phyloP scores from a whole-genome alignment of 2,329 filamentous ascomycete genomes.

The Lanzia echinophila region DNA sequence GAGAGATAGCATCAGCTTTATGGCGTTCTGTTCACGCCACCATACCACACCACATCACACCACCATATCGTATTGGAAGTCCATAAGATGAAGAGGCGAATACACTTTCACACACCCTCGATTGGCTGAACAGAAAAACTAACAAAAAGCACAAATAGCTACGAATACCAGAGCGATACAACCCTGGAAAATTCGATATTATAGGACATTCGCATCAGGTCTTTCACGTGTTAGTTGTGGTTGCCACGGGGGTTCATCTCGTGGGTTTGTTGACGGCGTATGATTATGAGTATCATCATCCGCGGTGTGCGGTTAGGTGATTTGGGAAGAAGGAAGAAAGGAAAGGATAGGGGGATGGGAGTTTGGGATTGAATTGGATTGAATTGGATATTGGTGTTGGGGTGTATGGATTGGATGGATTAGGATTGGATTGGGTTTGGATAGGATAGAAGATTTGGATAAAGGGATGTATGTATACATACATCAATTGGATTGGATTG shows the following conservation, averaged over 20 bases:
- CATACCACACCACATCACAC: too few species aligned
- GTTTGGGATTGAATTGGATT: too few species aligned
- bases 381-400: too few species aligned
- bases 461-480: too few species aligned
- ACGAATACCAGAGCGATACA: slow-evolving; percentile 16
- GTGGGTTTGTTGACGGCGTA: slow-evolving; percentile 6
- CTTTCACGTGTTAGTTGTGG: slow-evolving; percentile 19
- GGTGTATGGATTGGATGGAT: too few species aligned
- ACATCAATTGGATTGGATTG: too few species aligned
- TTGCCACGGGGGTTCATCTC: slow-evolving; percentile 12
- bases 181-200: slow-evolving; percentile 21
- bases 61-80: too few species aligned
- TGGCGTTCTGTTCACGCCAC: not conserved
- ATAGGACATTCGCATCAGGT: slow-evolving; percentile 21
- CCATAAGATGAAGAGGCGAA: too few species aligned
- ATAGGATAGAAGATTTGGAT: too few species aligned
- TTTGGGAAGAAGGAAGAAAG: too few species aligned
- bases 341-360: too few species aligned
- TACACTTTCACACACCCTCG: not conserved
- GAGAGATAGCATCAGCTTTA: not conserved
- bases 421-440: too few species aligned
- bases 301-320: not conserved
- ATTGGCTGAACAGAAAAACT: not conserved
- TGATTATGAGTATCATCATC: slow-evolving; percentile 4
- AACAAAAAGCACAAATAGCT: not conserved